These are phyloP conservation scores for Hortaea sp. DNA, from an alignment of 2,329 filamentous ascomycete species.

Conservation along the genomic window DNA sequence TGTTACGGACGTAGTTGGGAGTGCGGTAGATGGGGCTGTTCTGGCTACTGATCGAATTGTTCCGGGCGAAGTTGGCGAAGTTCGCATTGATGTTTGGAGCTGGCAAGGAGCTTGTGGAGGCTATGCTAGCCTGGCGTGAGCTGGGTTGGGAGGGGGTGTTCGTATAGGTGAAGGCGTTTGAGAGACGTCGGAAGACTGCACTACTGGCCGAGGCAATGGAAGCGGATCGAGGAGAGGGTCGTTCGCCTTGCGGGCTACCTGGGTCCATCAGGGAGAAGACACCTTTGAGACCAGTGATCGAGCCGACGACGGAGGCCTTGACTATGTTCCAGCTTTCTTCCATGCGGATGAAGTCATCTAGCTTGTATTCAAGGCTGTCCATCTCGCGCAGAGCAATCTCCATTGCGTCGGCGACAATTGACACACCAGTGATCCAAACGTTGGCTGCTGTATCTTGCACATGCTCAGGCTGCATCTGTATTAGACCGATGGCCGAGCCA, in stretches of 20 bases:
- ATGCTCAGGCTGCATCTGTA: slow-evolving; percentile 31
- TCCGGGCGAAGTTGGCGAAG: slow-evolving; percentile 7
- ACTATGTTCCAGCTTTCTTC: slow-evolving; percentile 36
- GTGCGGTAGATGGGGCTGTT: slow-evolving; percentile 19
- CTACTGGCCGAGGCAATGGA: slow-evolving; percentile 19
- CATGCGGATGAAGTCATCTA: slow-evolving; percentile 37
- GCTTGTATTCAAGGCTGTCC: slow-evolving; percentile 28
- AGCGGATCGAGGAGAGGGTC: slow-evolving; percentile 10
- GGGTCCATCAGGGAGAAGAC: slow-evolving; percentile 37
- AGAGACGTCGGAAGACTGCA: slow-evolving; percentile 23
- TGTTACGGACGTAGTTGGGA: slow-evolving; percentile 27
- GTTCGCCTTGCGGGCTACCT: slow-evolving; percentile 5
- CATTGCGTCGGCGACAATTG: slow-evolving; percentile 36
- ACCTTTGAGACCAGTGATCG: slow-evolving; percentile 33
- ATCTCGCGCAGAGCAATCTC: slow-evolving; percentile 33
- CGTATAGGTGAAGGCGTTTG: slow-evolving; percentile 20
- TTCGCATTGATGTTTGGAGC: not conserved
- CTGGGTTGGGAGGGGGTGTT: not conserved
- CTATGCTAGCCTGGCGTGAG: slow-evolving; percentile 14
- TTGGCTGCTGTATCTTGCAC: slow-evolving; percentile 34
- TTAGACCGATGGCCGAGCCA: slow-evolving; percentile 34
- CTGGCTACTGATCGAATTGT: slow-evolving; percentile 7
- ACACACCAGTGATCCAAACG: slow-evolving; percentile 35
- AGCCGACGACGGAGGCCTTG: slow-evolving; percentile 31
- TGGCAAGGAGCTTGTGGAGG: slow-evolving; percentile 7